A percentile compares a stretch with the other conserved stretches of the same genome.
Evolutionary conservation across 257 asterid genomes (phyloP).

Genomic region (Solanum bukasovii): DNA sequence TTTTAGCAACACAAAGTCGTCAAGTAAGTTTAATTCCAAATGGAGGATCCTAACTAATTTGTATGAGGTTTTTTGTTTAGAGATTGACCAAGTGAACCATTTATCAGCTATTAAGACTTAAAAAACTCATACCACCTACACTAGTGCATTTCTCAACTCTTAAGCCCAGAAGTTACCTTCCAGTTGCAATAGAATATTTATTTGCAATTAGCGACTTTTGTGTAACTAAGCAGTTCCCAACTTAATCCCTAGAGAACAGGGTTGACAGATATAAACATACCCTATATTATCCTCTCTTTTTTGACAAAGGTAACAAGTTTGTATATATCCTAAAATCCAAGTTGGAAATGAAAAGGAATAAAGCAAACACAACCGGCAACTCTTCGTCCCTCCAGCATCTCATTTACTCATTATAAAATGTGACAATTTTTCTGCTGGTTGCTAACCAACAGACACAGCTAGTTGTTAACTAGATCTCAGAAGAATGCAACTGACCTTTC

Average conservation of each 20-base stretch:
- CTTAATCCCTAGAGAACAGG: background rate
- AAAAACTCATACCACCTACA: background rate
- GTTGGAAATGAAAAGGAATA: background rate
- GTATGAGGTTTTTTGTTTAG: background rate
- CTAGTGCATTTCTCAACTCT: background rate
- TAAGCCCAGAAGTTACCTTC: background rate
- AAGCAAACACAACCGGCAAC: background rate
- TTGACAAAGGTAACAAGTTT: too few species aligned
- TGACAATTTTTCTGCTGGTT: background rate
- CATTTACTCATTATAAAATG: background rate
- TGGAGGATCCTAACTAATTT: slow-evolving; percentile 3
- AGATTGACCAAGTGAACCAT: background rate
- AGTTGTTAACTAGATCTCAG: background rate
- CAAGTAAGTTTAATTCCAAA: slow-evolving; percentile 6
- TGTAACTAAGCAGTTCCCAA: background rate
- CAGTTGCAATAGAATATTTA: background rate
- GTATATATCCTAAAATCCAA: background rate
- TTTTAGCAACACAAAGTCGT: slow-evolving; percentile 30
- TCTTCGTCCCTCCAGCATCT: background rate
- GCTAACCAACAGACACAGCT: background rate
- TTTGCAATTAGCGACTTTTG: background rate
- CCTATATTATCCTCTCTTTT: background rate
- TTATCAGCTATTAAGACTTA: background rate
- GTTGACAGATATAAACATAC: background rate
- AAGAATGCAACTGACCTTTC: background rate